Percentiles rank a stretch among this genome's conserved stretches.
Conservation (phyloP, 1,284 basidiomycete genomes). For the Austropuccinia psidii region DNA sequence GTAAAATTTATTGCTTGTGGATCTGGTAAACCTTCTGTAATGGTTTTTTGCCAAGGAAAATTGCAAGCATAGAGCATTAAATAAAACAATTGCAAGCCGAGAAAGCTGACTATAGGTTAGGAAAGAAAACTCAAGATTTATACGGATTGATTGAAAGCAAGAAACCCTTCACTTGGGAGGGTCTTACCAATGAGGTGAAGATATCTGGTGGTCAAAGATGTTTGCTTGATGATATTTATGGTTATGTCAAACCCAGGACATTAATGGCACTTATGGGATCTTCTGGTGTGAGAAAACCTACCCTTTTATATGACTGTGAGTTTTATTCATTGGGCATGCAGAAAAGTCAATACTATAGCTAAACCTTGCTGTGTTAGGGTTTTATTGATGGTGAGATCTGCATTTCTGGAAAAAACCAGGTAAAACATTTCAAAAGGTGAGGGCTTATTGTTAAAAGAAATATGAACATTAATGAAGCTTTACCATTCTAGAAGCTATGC, state of each 20-base stretch:
- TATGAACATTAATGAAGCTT: conserved; percentile 66
- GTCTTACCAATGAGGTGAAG: conserved; percentile 51
- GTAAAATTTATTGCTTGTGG: no score
- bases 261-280: conserved; percentile 50
- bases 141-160: not conserved
- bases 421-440: conserved; percentile 53
- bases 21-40: no score
- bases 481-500: conserved; percentile 56
- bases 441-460: conserved; percentile 47
- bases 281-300: conserved; percentile 50
- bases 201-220: conserved; percentile 48
- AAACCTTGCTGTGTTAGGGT: not conserved
- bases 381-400: conserved; percentile 48
- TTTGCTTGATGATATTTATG: conserved; percentile 52
- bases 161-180: conserved; percentile 49
- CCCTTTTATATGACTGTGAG: conserved; percentile 52
- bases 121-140: conserved; percentile 5
- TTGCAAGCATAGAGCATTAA: conserved; percentile 52
- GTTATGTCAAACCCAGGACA: conserved; percentile 53
- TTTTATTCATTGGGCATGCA: no score
- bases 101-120: conserved; percentile 46
- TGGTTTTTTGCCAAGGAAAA: conserved; percentile 35
- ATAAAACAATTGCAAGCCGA: conserved; percentile 56
- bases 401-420: conserved; percentile 53
- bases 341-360: not conserved